phyloP scores from a whole-genome alignment of 495 filamentous ascomycete species.

The Xanthoparmelia taractica region DNA sequence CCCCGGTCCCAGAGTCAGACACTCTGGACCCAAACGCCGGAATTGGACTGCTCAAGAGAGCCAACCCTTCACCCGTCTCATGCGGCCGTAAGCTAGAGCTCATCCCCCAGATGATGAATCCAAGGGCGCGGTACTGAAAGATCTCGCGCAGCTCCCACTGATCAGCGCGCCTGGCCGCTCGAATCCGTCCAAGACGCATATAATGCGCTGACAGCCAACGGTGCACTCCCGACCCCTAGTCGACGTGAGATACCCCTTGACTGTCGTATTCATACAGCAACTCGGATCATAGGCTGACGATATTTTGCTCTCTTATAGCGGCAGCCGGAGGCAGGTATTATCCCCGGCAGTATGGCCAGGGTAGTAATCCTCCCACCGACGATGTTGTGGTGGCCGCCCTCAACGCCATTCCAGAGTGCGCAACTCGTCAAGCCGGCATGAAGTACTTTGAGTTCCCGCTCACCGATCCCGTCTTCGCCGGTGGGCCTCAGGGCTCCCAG shows the following conservation, averaged over 20 bases:
- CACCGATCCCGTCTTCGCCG: constrained; percentile 3
- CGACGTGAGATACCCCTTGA: not conserved
- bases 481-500: not conserved
- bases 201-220: not conserved
- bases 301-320: not conserved
- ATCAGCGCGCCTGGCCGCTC: constrained; percentile 6
- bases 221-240: not conserved
- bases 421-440: not conserved
- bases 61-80: constrained; percentile 2
- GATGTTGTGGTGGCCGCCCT: not conserved
- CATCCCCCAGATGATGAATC: not conserved
- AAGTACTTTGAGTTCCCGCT: constrained; percentile 5
- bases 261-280: not conserved
- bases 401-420: constrained; percentile 1
- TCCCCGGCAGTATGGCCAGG: not conserved
- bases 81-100: constrained; percentile 7
- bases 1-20: not conserved
- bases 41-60: not conserved
- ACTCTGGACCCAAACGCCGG: not conserved
- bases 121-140: not conserved
- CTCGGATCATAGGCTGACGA: not conserved
- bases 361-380: not conserved
- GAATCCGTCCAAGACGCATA: constrained; percentile 1
- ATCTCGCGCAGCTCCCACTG: not conserved
- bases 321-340: not conserved